These are phyloP conservation scores for Mucor indicus DNA, from an alignment of 371 early-diverging fungal species.

Conservation along the genomic window DNA sequence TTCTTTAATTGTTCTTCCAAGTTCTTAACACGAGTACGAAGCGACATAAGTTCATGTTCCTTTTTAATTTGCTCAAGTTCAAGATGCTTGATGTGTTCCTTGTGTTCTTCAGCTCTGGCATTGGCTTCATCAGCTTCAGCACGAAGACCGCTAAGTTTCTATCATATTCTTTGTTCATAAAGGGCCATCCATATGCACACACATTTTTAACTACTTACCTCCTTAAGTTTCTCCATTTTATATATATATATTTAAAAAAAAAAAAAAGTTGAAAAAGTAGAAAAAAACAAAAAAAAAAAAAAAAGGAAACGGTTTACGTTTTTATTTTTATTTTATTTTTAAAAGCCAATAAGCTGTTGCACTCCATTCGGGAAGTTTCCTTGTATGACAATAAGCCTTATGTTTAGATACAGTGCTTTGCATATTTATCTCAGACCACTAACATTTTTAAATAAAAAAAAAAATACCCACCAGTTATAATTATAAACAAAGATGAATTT, in stretches of 20 bases:
- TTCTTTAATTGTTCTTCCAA: constrained; percentile 67
- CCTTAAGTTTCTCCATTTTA: constrained; percentile 23
- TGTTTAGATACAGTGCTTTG: too few relatives aligned
- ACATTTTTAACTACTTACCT: constrained; percentile 20
- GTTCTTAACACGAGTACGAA: constrained; percentile 63
- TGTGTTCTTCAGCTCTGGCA: constrained; percentile 67
- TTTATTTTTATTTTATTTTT: background rate
- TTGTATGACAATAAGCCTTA: too few relatives aligned
- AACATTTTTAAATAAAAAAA: too few relatives aligned
- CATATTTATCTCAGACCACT: too few relatives aligned
- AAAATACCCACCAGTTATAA: too few relatives aligned
- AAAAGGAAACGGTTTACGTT: constrained; percentile 1
- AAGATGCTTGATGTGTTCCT: constrained; percentile 62
- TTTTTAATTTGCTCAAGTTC: constrained; percentile 63
- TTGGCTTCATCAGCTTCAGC: constrained; percentile 68
- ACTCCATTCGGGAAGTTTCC: too few relatives aligned
- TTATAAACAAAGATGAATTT: too few relatives aligned
- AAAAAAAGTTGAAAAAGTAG: constrained; percentile 1
- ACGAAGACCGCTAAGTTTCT: constrained; percentile 72
- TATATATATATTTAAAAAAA: background rate
- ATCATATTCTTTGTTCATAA: background rate
- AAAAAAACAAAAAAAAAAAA: constrained; percentile 6
- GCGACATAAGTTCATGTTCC: constrained; percentile 74
- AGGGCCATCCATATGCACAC: background rate
- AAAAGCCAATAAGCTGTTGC: constrained; percentile 8